Base-by-base conservation (phyloP, 2,329 filamentous ascomycete species). In the Stagonosporopsis chrysanthemi region DNA sequence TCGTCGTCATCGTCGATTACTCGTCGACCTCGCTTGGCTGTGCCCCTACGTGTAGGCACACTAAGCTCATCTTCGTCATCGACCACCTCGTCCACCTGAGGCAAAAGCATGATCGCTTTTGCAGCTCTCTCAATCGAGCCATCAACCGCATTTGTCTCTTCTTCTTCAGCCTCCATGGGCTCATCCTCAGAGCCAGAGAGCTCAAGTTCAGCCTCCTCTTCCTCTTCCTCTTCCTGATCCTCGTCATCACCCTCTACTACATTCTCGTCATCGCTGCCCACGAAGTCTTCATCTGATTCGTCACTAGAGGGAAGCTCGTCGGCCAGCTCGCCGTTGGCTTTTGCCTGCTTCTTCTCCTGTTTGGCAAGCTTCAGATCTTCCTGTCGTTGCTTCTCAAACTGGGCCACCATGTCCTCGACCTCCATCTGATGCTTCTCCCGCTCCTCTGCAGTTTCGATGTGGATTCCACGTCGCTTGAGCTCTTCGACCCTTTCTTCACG, bases 371-470 rank as follows among this genome's bases (percentile, higher is more conserved):
- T 88, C 41, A 90, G 85, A 2, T 89, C 93, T 72, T 98, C 91
- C 60, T 87, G 83, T 55, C 92, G 84, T 19, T 93, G 94, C 68
- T 89, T 92, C 44, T 94, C 89, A 24, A 98, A 86, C 33, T 69
- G 69, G n/a, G 67, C 71, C 28, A 72, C 72, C 58, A 98, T 84
- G 69, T 97, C 90, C 66, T 98, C 95, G 12, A 97, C 87, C 57
- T 93, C 87, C 55, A 90, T 87, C 75, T 92, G 86, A 72, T 96
- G 90, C 31, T 86, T 86, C 70, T 93, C 90, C 19, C 91, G 87
- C 74, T 99, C 93, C 75, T 97, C 94, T 2, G 88, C 86, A 0
- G 91, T 97, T 74, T 93, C 89, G 17, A 98, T 82, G 23, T 89
- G 80, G 24, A 97, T 84, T 7, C 95, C 95, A 75, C 90, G 92